A percentile compares a stretch with the other conserved stretches of the same genome.
These are phyloP conservation scores for Dothideomycetes sp. DNA, from an alignment of 2,329 filamentous ascomycete genomes.

Conservation along the genomic window DNA sequence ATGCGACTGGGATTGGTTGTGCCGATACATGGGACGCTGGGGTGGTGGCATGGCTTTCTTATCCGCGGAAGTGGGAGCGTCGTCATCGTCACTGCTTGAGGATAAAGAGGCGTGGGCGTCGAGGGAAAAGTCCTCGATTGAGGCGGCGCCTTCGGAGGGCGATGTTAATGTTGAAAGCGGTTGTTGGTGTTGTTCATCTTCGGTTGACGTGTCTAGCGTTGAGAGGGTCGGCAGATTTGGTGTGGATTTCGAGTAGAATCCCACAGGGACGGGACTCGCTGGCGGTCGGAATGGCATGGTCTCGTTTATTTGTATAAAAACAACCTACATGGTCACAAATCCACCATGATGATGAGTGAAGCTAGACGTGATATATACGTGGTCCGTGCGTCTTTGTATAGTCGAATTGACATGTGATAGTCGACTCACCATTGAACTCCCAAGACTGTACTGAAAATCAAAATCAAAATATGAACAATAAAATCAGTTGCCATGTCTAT, in stretches of 20 bases:
- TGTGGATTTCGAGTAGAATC: slow-evolving; percentile 38
- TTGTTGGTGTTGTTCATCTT: slow-evolving; percentile 22
- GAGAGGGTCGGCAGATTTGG: slow-evolving; percentile 37
- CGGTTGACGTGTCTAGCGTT: slow-evolving; percentile 23
- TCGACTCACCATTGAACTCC: too few species aligned
- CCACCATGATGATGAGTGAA: too few species aligned
- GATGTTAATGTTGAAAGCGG: slow-evolving; percentile 23
- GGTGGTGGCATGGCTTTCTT: slow-evolving; percentile 21
- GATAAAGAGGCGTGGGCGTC: slow-evolving; percentile 20
- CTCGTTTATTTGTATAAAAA: too few species aligned
- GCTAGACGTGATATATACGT: too few species aligned
- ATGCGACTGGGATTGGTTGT: slow-evolving; percentile 34
- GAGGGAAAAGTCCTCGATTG: slow-evolving; percentile 30
- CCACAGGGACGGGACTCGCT: slow-evolving; percentile 30
- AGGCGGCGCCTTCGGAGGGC: slow-evolving; percentile 29
- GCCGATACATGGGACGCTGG: slow-evolving; percentile 33
- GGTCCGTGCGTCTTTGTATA: too few species aligned
- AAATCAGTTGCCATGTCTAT: slow-evolving; percentile 8
- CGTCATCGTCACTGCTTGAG: slow-evolving; percentile 14
- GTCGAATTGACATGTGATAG: too few species aligned
- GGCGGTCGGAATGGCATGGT: slow-evolving; percentile 36
- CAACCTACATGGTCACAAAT: too few species aligned
- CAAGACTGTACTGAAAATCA: too few species aligned
- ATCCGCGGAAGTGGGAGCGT: background rate
- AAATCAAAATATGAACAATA: too few species aligned